A percentile compares a stretch with the other conserved stretches of the same genome.
phyloP scores from a whole-genome alignment of 352 stramenopile species.

The Elongisporangium anandrum region DNA sequence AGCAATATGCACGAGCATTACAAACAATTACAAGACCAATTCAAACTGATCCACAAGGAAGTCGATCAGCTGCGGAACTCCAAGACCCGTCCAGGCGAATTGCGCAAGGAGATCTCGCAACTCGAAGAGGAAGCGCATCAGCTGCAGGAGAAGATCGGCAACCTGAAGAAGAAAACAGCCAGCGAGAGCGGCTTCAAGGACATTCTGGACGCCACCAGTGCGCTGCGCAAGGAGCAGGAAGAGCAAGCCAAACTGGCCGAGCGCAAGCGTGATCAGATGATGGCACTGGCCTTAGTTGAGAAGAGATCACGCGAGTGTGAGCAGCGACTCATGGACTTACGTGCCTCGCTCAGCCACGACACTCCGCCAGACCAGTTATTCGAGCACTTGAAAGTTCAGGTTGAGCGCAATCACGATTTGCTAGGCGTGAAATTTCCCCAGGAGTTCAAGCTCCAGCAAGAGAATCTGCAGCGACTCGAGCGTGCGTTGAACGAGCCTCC shows the following conservation, averaged over 20 bases:
- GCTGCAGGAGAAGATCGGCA: conserved; percentile 88
- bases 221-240: conserved; percentile 92
- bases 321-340: conserved; percentile 66
- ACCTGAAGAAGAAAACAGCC: conserved; percentile 86
- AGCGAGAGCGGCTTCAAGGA: conserved; percentile 82
- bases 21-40: conserved; percentile 91
- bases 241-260: conserved; percentile 90
- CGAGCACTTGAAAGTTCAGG: conserved; percentile 74
- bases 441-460: conserved; percentile 72
- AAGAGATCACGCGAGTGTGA: conserved; percentile 70
- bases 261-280: conserved; percentile 86
- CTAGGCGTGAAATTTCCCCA: conserved; percentile 64
- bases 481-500: conserved; percentile 61
- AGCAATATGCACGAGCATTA: conserved; percentile 88
- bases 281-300: conserved; percentile 81
- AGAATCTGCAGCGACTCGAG: conserved; percentile 75
- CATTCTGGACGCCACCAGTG: conserved; percentile 88
- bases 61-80: conserved; percentile 77
- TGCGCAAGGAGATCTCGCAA: conserved; percentile 89
- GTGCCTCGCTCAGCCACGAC: conserved; percentile 66
- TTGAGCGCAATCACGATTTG: conserved; percentile 71
- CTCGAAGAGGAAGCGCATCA: conserved; percentile 90
- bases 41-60: conserved; percentile 89
- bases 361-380: conserved; percentile 85
- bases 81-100: conserved; percentile 78